Percentiles rank a stretch among this genome's conserved stretches.
Conservation (phyloP, 768 basidiomycete species). For the Agaricus subrufescens region DNA sequence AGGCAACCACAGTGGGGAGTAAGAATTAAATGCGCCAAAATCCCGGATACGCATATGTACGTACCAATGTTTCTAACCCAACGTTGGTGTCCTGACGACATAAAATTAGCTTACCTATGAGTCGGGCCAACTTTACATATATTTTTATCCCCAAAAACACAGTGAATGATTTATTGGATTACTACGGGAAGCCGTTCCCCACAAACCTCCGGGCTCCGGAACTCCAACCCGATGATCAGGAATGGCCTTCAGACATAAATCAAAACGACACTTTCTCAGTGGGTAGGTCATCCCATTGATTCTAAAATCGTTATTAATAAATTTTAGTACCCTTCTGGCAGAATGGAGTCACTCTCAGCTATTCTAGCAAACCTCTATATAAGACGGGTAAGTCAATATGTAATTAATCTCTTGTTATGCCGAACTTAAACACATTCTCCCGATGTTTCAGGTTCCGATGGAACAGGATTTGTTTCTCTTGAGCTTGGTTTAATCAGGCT, state of each 20-base stretch:
- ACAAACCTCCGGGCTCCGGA: not conserved
- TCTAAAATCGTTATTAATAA: not conserved
- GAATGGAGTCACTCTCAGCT: conserved; percentile 28
- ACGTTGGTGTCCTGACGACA: too few relatives aligned
- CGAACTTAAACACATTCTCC: not conserved
- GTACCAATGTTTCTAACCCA: conserved; percentile 3
- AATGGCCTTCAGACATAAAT: conserved; percentile 19
- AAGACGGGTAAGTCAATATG: conserved; percentile 17
- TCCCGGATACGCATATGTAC: conserved; percentile 29
- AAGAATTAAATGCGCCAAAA: conserved; percentile 29
- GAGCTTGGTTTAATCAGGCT: conserved; percentile 32
- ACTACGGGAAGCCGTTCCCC: conserved; percentile 27
- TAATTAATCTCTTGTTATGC: not conserved
- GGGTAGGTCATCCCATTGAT: conserved; percentile 3
- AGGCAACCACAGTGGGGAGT: conserved; percentile 35
- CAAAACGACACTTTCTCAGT: conserved; percentile 17
- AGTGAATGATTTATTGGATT: conserved; percentile 26
- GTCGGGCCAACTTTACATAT: conserved; percentile 17
- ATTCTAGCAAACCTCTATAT: conserved; percentile 22
- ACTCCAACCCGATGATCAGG: not conserved
- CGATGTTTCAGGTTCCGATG: conserved; percentile 19
- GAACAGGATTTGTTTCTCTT: conserved; percentile 28
- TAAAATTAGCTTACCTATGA: conserved; percentile 6
- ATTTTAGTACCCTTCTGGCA: conserved; percentile 25
- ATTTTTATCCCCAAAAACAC: conserved; percentile 31